Percentiles rank a stretch among this genome's conserved stretches.
Evolutionary conservation across 345 rosid species (phyloP).

Genomic region (Arabis alpina): DNA sequence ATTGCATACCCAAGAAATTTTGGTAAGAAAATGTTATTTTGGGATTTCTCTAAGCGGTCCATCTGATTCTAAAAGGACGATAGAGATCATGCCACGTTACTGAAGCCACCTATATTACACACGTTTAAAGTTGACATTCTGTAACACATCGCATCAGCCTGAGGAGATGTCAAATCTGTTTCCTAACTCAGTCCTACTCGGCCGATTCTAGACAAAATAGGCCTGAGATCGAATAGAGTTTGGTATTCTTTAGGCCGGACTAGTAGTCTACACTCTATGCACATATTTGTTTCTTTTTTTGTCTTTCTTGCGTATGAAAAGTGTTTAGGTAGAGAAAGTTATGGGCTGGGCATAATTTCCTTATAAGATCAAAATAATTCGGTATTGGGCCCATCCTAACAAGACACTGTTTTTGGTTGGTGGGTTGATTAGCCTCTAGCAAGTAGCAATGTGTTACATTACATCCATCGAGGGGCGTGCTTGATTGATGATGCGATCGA

Average conservation of each 20-base stretch:
- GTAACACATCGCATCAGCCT: conserved; percentile 34
- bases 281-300: not conserved
- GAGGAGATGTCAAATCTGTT: conserved; percentile 32
- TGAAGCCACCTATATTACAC: not conserved
- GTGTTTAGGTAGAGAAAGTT: not conserved
- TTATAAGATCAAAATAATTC: not conserved
- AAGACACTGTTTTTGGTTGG: not conserved
- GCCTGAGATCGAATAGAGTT: not conserved
- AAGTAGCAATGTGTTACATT: no score
- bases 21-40: not conserved
- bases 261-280: conserved; percentile 7
- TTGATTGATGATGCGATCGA: no score
- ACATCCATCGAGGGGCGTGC: no score
- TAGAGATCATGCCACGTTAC: conserved; percentile 17
- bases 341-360: not conserved
- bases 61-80: not conserved
- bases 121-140: conserved; percentile 13
- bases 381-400: not conserved
- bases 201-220: conserved; percentile 28
- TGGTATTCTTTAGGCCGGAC: not conserved
- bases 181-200: conserved; percentile 18
- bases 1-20: not conserved
- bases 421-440: no score
- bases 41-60: not conserved
- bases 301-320: not conserved